Percentiles rank a stretch among this genome's conserved stretches.
Conservation (phyloP, 1,139 yeast species). For the Arxiozyma heterogenica region DNA sequence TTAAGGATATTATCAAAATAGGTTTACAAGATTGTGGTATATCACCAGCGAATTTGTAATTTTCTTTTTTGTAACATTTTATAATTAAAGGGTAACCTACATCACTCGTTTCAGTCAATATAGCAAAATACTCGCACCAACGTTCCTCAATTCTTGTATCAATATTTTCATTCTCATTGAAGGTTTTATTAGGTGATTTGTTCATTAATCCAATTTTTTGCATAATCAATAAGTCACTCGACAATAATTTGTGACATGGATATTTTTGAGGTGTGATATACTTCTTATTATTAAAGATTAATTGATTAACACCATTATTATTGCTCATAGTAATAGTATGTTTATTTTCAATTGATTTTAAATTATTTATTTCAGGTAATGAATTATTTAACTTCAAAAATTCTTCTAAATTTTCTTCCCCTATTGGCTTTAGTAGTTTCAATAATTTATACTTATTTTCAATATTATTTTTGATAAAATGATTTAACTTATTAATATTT, state of each 20-base stretch:
- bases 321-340: not conserved
- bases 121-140: conserved; percentile 69
- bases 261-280: too few species aligned
- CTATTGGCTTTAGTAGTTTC: not conserved
- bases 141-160: conserved; percentile 51
- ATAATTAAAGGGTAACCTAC: conserved; percentile 37
- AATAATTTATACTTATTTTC: not conserved
- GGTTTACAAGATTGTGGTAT: not conserved
- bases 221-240: conserved; percentile 37
- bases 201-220: conserved; percentile 35
- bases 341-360: too few species aligned
- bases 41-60: not conserved
- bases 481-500: too few species aligned
- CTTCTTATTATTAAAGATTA: not conserved
- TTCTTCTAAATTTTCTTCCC: not conserved
- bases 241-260: not conserved
- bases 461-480: too few species aligned
- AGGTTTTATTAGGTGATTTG: conserved; percentile 26
- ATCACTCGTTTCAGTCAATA: conserved; percentile 50
- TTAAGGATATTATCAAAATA: not conserved
- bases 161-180: conserved; percentile 41
- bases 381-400: not conserved
- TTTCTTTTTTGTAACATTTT: not conserved
- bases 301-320: not conserved
- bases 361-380: not conserved